phyloP scores from a whole-genome alignment of 2,329 filamentous ascomycete species.

The Trichoderma koningii region DNA sequence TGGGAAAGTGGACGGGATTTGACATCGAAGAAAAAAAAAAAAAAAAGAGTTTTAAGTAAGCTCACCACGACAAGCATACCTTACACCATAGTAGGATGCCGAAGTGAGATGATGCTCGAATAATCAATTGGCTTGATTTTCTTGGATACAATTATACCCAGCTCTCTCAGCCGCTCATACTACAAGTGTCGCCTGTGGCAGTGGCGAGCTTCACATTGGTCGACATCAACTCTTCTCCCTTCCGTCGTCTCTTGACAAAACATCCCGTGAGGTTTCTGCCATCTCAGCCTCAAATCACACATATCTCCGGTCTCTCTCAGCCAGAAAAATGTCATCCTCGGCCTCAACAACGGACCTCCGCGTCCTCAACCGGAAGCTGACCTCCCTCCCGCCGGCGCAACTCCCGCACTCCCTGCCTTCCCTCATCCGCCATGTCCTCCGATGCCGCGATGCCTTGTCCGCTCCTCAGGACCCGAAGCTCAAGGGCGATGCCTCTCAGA shows the following conservation, averaged over 20 bases:
- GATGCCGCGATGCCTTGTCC: slow-evolving; percentile 64
- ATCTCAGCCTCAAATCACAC: background rate
- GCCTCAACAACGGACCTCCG: slow-evolving; percentile 59
- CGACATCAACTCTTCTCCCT: background rate
- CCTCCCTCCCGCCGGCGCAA: slow-evolving; percentile 69
- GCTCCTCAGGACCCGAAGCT: slow-evolving; percentile 60
- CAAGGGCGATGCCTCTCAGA: slow-evolving; percentile 65
- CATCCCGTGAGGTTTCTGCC: background rate
- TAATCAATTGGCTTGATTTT: slow-evolving; percentile 1
- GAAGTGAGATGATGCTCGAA: background rate
- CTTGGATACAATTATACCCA: background rate
- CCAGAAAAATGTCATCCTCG: slow-evolving; percentile 13
- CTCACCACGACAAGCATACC: background rate
- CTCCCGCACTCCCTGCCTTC: slow-evolving; percentile 73
- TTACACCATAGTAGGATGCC: background rate
- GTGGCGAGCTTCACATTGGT: background rate
- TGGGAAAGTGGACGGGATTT: too few relatives aligned
- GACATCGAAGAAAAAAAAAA: slow-evolving; percentile 14
- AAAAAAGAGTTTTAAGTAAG: slow-evolving; percentile 19
- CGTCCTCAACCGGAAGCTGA: slow-evolving; percentile 68
- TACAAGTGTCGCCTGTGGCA: background rate
- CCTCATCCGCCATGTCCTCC: slow-evolving; percentile 62
- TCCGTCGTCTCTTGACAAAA: background rate
- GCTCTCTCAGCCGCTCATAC: accelerated
- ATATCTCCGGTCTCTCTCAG: background rate